Evolutionary conservation across 1,284 basidiomycete genomes (phyloP).

Genomic region (Singerocomus rubriflavus): DNA sequence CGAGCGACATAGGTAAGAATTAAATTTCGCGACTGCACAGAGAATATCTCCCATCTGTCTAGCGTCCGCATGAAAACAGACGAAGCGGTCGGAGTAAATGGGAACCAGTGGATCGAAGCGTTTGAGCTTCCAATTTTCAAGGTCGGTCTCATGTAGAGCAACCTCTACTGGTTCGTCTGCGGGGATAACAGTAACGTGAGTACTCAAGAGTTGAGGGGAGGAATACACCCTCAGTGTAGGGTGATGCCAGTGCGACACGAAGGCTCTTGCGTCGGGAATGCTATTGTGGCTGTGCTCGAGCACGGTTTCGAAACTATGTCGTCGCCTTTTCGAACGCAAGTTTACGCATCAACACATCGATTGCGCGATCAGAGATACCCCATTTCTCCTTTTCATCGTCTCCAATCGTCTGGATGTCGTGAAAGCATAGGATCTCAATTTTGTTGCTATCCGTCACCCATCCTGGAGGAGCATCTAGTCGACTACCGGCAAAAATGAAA

Average conservation of each 20-base stretch:
- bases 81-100: constrained; percentile 1
- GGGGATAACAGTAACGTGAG: constrained; percentile 8
- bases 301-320: constrained; percentile 42
- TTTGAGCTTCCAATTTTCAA: constrained; percentile 15
- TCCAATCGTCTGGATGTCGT: constrained; percentile 45
- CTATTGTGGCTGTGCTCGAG: constrained; percentile 9
- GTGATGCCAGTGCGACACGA: constrained; percentile 18
- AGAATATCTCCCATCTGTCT: constrained; percentile 6
- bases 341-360: constrained; percentile 48
- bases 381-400: constrained; percentile 39
- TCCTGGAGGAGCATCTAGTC: constrained; percentile 44
- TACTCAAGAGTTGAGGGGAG: not conserved
- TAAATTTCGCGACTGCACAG: constrained; percentile 20
- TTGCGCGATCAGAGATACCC: constrained; percentile 44
- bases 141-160: not conserved
- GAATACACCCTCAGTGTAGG: constrained; percentile 13
- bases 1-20: constrained; percentile 20
- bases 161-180: constrained; percentile 9
- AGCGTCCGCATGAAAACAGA: constrained; percentile 7
- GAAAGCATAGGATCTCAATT: constrained; percentile 55
- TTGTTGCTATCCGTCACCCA: constrained; percentile 46
- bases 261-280: constrained; percentile 11
- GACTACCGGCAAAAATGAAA: constrained; percentile 60
- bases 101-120: constrained; percentile 17
- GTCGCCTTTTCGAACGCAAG: constrained; percentile 50